A percentile compares a stretch with the other conserved stretches of the same genome.
Evolutionary conservation across 345 rosid genomes (phyloP).

Genomic region (Cardamine chenopodiifolia): DNA sequence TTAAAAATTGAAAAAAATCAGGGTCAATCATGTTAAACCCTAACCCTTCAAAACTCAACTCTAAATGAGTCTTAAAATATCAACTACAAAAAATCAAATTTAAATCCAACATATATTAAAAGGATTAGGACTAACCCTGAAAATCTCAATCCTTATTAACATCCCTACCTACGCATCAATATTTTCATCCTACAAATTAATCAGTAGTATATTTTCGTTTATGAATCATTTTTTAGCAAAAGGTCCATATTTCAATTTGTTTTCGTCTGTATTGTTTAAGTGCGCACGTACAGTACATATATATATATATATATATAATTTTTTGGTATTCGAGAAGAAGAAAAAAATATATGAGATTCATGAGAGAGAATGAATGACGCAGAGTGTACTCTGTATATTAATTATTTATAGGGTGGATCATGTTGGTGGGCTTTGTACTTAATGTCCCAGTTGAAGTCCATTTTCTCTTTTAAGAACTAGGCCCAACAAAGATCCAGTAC

Average conservation of each 20-base stretch:
- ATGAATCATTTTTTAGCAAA: not conserved
- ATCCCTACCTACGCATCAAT: not conserved
- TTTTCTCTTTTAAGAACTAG: not conserved
- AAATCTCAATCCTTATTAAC: too few relatives aligned
- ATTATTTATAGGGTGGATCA: not conserved
- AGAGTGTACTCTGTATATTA: too few relatives aligned
- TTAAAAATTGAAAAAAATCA: too few relatives aligned
- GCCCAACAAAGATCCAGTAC: not conserved
- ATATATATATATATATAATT: not conserved
- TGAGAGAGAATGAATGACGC: too few relatives aligned
- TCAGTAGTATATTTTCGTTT: not conserved
- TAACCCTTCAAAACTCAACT: too few relatives aligned
- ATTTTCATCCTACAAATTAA: not conserved
- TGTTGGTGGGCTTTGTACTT: not conserved
- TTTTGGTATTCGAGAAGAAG: too few relatives aligned
- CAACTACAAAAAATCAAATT: too few relatives aligned
- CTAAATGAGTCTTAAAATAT: too few relatives aligned
- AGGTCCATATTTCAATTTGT: conserved; percentile 3
- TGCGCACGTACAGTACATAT: conserved; percentile 17
- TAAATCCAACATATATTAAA: too few relatives aligned
- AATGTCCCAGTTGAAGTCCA: not conserved
- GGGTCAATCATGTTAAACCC: too few relatives aligned
- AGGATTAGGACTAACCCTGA: too few relatives aligned
- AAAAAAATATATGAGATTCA: too few relatives aligned
- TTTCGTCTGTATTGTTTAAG: not conserved